phyloP scores from a whole-genome alignment of 176 grass and related monocot species.

The Pontederia paniculata region DNA sequence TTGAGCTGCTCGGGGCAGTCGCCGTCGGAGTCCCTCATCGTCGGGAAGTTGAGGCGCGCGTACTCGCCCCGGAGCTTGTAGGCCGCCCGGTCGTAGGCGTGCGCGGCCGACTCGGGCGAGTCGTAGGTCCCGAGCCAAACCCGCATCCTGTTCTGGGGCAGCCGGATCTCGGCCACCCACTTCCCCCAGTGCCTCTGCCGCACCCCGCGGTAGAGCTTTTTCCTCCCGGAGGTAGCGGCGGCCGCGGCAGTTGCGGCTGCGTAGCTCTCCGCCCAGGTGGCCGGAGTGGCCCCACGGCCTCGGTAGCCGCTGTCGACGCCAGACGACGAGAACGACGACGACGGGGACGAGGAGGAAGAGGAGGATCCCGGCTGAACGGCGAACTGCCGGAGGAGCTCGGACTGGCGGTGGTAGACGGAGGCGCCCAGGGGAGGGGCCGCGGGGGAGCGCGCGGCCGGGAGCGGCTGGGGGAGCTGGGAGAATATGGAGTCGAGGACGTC shows the following conservation, averaged over 20 bases:
- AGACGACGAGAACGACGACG: not conserved
- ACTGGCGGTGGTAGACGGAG: constrained; percentile 71
- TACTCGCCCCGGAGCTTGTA: constrained; percentile 83
- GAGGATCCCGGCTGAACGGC: constrained; percentile 9
- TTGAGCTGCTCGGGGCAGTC: constrained; percentile 43
- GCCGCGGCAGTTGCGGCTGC: not conserved
- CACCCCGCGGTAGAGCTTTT: constrained; percentile 74
- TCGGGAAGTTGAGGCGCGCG: constrained; percentile 90
- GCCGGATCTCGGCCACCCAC: constrained; percentile 82
- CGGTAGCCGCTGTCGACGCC: too few species aligned
- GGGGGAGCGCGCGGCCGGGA: constrained; percentile 15
- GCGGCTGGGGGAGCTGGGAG: constrained; percentile 35
- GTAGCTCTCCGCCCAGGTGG: not conserved
- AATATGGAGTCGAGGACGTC: constrained; percentile 67
- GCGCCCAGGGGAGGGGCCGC: constrained; percentile 48
- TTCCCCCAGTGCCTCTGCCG: constrained; percentile 94
- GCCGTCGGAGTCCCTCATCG: constrained; percentile 24
- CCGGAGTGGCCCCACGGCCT: not conserved
- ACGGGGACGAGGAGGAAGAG: not conserved
- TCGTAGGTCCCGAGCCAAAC: constrained; percentile 96
- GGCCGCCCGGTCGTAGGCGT: constrained; percentile 81
- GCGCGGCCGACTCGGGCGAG: constrained; percentile 71
- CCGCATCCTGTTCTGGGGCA: constrained; percentile 83
- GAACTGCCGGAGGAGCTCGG: constrained; percentile 72
- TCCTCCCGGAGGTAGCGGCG: constrained; percentile 1